phyloP scores from a whole-genome alignment of 306 rosid genomes.

The Parietaria judaica region DNA sequence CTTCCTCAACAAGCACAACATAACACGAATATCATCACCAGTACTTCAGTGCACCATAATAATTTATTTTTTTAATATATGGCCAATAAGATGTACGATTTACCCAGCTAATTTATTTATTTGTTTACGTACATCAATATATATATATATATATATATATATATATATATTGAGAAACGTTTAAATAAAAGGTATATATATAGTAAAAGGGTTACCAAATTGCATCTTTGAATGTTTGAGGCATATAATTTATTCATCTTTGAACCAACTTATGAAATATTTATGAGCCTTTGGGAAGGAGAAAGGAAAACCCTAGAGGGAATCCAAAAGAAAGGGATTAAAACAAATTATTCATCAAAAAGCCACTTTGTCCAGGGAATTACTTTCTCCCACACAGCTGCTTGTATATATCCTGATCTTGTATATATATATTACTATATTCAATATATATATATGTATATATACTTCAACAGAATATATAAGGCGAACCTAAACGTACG shows the following conservation, averaged over 20 bases:
- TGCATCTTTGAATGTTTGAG: slow-evolving; percentile 1
- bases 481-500: background rate
- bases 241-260: no score
- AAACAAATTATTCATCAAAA: slow-evolving; percentile 3
- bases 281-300: no score
- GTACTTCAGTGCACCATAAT: slow-evolving; percentile 19
- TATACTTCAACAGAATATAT: slow-evolving; percentile 1
- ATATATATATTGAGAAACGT: background rate
- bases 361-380: slow-evolving; percentile 13
- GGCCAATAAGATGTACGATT: slow-evolving; percentile 7
- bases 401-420: slow-evolving; percentile 6
- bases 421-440: no score
- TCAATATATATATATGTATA: background rate
- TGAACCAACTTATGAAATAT: no score
- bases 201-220: slow-evolving; percentile 4
- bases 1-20: background rate
- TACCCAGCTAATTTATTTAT: background rate
- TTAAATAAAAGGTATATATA: background rate
- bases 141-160: background rate
- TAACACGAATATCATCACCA: background rate
- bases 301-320: background rate
- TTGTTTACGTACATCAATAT: background rate
- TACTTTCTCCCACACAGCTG: background rate
- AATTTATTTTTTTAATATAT: background rate
- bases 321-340: slow-evolving; percentile 4